Conservation (phyloP, 1,284 basidiomycete genomes). For the Bjerkandera adusta region DNA sequence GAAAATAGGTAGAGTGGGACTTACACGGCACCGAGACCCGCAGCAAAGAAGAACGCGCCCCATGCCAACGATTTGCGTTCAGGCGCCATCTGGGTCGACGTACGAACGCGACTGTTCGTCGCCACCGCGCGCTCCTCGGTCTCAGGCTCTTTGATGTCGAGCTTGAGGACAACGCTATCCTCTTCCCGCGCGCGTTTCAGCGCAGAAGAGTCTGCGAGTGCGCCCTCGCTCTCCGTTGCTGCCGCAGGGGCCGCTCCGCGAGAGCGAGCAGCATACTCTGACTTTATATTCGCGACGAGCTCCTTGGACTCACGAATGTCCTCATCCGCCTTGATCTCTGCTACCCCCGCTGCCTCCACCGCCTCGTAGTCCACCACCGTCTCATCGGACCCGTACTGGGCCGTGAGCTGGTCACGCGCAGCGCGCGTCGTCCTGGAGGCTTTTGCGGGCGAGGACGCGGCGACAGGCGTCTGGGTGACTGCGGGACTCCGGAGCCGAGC, state of each 20-base stretch:
- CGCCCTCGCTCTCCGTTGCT: constrained; percentile 12
- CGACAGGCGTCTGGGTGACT: constrained; percentile 26
- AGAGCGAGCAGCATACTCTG: constrained; percentile 47
- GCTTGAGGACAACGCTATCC: constrained; percentile 44
- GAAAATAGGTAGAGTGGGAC: constrained; percentile 28
- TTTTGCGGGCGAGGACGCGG: constrained; percentile 34
- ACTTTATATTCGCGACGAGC: constrained; percentile 65
- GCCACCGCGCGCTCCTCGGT: constrained; percentile 56
- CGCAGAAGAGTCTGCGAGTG: neutral
- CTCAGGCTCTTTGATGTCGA: constrained; percentile 65
- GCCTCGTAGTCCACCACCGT: constrained; percentile 61
- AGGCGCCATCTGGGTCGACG: constrained; percentile 49
- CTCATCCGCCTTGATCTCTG: constrained; percentile 59
- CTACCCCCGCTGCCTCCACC: constrained; percentile 47
- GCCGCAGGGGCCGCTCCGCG: too few species aligned
- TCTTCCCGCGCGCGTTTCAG: constrained; percentile 55
- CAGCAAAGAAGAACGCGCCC: constrained; percentile 73
- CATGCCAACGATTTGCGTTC: constrained; percentile 68
- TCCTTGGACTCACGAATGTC: constrained; percentile 73
- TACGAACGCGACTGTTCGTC: constrained; percentile 59
- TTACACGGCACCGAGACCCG: constrained; percentile 70
- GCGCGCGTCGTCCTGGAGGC: constrained; percentile 34
- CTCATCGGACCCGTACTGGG: constrained; percentile 54
- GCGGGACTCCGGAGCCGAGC: constrained; percentile 50
- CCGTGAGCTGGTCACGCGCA: constrained; percentile 39